Percentiles rank a stretch among this genome's conserved stretches.
Evolutionary conservation across 78 protist genomes (phyloP).

Genomic region (Pigoraptor vietnamica): DNA sequence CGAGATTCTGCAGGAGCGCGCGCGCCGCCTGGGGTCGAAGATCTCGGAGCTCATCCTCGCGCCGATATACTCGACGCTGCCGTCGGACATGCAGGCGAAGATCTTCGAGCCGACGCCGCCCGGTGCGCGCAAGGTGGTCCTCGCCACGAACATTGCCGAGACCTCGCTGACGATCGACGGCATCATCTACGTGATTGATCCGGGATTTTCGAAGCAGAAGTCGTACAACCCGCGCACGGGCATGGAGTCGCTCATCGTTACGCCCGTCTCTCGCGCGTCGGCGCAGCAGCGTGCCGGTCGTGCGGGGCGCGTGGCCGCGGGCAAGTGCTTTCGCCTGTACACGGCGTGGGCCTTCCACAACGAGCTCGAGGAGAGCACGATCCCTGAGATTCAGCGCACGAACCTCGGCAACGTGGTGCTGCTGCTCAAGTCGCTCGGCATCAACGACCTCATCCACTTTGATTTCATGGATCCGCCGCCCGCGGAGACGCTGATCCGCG

Average conservation of each 20-base stretch:
- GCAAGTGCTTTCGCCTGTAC: slow-evolving; percentile 89
- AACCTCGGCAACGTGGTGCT: slow-evolving; percentile 94
- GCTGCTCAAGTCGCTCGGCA: slow-evolving; percentile 88
- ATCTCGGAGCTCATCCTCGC: slow-evolving; percentile 79
- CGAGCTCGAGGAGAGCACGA: slow-evolving; percentile 79
- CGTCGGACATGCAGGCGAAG: slow-evolving; percentile 89
- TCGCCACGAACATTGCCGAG: slow-evolving; percentile 98
- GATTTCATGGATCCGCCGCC: slow-evolving; percentile 99
- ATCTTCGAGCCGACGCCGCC: slow-evolving; percentile 93
- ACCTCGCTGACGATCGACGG: slow-evolving; percentile 96
- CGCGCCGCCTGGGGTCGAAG: slow-evolving; percentile 76
- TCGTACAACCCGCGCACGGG: slow-evolving; percentile 89
- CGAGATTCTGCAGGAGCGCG: slow-evolving; percentile 67
- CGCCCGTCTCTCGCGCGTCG: slow-evolving; percentile 80
- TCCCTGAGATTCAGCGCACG: slow-evolving; percentile 98
- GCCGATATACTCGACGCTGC: slow-evolving; percentile 94
- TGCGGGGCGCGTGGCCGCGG: slow-evolving; percentile 95
- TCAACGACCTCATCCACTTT: slow-evolving; percentile 92
- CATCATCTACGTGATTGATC: slow-evolving; percentile 95
- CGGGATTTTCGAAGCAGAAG: slow-evolving; percentile 88
- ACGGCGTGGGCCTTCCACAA: slow-evolving; percentile 88
- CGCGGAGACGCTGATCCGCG: slow-evolving; percentile 92
- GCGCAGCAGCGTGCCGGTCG: slow-evolving; percentile 95
- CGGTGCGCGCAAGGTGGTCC: slow-evolving; percentile 91
- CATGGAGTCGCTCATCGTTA: slow-evolving; percentile 92